Evolutionary conservation across 306 rosid genomes (phyloP), one percentile per base, ranked within the genome.

Genomic region (Acmispon strigosus): DNA sequence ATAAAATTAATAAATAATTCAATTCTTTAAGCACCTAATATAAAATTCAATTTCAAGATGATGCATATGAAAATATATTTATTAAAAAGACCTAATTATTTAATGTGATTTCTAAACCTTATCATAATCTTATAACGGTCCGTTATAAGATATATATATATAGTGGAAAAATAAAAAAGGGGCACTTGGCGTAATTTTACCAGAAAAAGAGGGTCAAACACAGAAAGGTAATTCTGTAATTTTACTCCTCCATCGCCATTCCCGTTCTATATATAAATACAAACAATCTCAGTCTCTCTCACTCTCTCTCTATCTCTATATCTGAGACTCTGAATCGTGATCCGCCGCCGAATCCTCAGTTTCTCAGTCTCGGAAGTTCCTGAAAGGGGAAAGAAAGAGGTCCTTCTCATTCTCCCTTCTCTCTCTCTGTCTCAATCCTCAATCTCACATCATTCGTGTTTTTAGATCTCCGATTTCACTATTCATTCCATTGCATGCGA

Each of bases 181-280:
- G n/a, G n/a, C n/a, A n/a, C n/a, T n/a, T n/a, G n/a, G n/a, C n/a
- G 86, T 85, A 85, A 85, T 79, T 79, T 73, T 27, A 7, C 70
- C 20, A 4, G 1, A 62, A 60, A 60, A 4, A 8, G 27, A 67
- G 63, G 78, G 86, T 59, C 19, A 73, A n/a, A 29, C 6, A 66
- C n/a, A n/a, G n/a, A n/a, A n/a, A n/a, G n/a, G n/a, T n/a, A n/a
- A n/a, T n/a, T n/a, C n/a, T n/a, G n/a, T n/a, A n/a, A n/a, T n/a
- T n/a, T n/a, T n/a, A n/a, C 24, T 1, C 2, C 2, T 2, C 24
- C 24, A 22, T 8, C 16, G 3, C 19, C 18, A 14, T 14, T 47
- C 24, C 2, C 24, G 24, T 22, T 17, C 22, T 19, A 1, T 16
- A 14, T 16, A 49, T 49, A 49, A 49, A 47, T 18, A n/a, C 51